Conservation (phyloP, 176 grass and related monocot species). For the Miscanthus lutarioriparius region DNA sequence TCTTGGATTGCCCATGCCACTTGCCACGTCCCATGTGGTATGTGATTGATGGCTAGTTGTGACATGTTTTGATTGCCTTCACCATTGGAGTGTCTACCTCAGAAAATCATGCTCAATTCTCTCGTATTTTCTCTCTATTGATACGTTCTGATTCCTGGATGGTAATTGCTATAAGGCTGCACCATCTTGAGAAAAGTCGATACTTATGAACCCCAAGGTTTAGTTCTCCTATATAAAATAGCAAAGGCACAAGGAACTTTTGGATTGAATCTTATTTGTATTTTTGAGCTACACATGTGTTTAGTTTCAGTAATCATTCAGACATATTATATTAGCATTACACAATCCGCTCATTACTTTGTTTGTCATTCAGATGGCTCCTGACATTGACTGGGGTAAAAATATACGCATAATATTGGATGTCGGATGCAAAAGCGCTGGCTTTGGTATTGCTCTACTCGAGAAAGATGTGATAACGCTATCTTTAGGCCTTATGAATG, state of each 20-base stretch:
- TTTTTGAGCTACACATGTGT: neutral
- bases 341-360: constrained; percentile 18
- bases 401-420: constrained; percentile 86
- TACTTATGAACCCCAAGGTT: neutral
- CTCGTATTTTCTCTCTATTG: neutral
- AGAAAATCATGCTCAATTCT: neutral
- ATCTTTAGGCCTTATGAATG: constrained; percentile 68
- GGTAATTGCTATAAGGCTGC: neutral
- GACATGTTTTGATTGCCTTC: neutral
- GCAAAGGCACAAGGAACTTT: neutral
- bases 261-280: neutral
- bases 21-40: neutral
- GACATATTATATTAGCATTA: constrained; percentile 28
- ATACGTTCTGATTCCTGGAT: constrained; percentile 19
- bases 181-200: neutral
- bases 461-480: constrained; percentile 76
- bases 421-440: constrained; percentile 74
- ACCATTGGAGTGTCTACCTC: neutral
- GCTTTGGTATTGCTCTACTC: constrained; percentile 66
- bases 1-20: constrained; percentile 16
- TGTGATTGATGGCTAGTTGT: neutral
- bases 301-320: neutral
- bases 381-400: constrained; percentile 97
- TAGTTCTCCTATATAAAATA: neutral
- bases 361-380: constrained; percentile 78